phyloP scores from a whole-genome alignment of 768 basidiomycete genomes.

The Chalciporus piperatus region DNA sequence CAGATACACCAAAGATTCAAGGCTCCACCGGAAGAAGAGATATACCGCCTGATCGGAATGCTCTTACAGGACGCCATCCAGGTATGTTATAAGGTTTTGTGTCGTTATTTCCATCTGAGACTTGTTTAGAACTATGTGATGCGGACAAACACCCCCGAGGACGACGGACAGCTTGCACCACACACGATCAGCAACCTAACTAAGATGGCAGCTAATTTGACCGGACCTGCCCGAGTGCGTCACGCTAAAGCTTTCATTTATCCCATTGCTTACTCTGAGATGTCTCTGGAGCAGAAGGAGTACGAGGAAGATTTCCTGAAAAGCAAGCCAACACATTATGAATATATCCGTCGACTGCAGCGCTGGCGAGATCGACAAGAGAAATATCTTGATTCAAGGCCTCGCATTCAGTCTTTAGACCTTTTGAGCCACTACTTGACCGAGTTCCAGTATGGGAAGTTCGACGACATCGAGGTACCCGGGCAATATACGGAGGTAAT shows the following conservation, averaged over 20 bases:
- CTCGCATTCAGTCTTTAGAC: conserved; percentile 82
- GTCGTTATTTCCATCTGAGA: neutral
- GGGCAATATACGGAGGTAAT: conserved; percentile 94
- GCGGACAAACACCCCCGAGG: conserved; percentile 63
- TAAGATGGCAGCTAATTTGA: conserved; percentile 61
- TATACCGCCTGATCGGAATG: conserved; percentile 87
- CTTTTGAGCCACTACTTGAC: conserved; percentile 88
- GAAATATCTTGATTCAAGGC: conserved; percentile 73
- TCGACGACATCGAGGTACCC: conserved; percentile 97
- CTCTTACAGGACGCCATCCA: conserved; percentile 83
- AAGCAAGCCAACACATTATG: conserved; percentile 73
- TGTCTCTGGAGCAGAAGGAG: conserved; percentile 53
- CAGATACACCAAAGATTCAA: conserved; percentile 91
- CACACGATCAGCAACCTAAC: conserved; percentile 54
- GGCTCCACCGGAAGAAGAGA: conserved; percentile 85
- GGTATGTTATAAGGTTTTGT: conserved; percentile 41
- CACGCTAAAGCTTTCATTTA: neutral
- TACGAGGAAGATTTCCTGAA: conserved; percentile 90
- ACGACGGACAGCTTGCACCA: conserved; percentile 60
- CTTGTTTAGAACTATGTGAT: conserved; percentile 58
- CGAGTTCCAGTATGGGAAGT: conserved; percentile 96
- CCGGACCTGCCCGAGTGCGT: conserved; percentile 56
- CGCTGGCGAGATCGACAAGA: conserved; percentile 93
- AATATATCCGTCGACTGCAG: conserved; percentile 89
- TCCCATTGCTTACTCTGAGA: neutral